Base-by-base conservation (phyloP, 805 yeast species). In the Candida hungchunana region DNA sequence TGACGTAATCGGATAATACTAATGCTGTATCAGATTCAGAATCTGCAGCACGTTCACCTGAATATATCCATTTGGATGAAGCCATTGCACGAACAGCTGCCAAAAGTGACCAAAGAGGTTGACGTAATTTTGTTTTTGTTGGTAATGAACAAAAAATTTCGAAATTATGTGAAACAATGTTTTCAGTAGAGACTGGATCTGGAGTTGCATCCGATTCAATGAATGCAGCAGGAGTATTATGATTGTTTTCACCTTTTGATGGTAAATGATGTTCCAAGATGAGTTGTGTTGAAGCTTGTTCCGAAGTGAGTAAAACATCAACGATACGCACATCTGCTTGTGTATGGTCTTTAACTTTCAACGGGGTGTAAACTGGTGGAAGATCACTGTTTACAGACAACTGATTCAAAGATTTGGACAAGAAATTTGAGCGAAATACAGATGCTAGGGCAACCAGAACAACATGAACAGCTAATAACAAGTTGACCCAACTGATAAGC, bases 91-190 rank as follows among this genome's bases (percentile, higher is more conserved):
- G 68, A 9, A 71, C 57, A 1, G 78, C 75, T 18, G 72, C 67
- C 1, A 75, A 52, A 30, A 74, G 63, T 0, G 75, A 59, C 81
- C 81, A 75, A 4, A 75, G 39, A 3, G 79, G 79, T 43, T 77
- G 77, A 17, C 56, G 44, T 38, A 16, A 42, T 22, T 45, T 50
- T 10, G 46, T 31, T 25, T 42, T 52, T 8, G 42, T 28, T 13
- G 46, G 49, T 1, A 49, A 37, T 10, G 46, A 30, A 28, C 43
- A 46, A 20, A 51, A 53, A 11, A 41, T 42, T 24, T 51, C 48
- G 28, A 54, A 54, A 31, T 54, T 54, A 14, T 50, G 56, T 13
- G 49, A 34, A 5, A 54, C 57, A 8, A 54, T 46, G 23, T 47
- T 42, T n/a, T 44, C 43, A 5, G 50, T 34, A 4, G 51, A 46